These are phyloP conservation scores for Vaccinium macrocarpon DNA, from an alignment of 148 eudicot genomes.

Conservation along the genomic window DNA sequence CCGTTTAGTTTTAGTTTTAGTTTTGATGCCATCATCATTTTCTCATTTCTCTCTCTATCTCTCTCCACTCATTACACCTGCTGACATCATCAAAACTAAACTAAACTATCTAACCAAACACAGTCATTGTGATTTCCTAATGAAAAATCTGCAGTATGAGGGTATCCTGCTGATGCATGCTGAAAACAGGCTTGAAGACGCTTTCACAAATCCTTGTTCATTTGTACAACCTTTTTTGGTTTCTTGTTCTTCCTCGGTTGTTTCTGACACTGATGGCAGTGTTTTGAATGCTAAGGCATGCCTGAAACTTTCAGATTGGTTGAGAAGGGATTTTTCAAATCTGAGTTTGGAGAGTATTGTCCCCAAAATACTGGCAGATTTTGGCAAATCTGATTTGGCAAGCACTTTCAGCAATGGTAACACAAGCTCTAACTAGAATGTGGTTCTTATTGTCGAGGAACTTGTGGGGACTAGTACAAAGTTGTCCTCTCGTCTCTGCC, in stretches of 20 bases:
- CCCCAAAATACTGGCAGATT: conserved; percentile 44
- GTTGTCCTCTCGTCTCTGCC: conserved; percentile 76
- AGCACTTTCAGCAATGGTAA: conserved; percentile 25
- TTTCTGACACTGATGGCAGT: conserved; percentile 40
- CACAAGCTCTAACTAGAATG: conserved; percentile 31
- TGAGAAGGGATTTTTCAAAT: conserved; percentile 48
- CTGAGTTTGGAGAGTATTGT: conserved; percentile 43
- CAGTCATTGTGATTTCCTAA: conserved; percentile 36
- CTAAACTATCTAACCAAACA: too few relatives aligned
- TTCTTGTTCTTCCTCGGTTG: conserved; percentile 37
- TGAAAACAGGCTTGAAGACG: conserved; percentile 72
- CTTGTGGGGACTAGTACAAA: conserved; percentile 68
- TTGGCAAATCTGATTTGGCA: conserved; percentile 31
- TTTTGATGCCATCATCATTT: too few relatives aligned
- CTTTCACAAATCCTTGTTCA: conserved; percentile 70
- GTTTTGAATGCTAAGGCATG: conserved; percentile 86
- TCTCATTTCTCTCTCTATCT: too few relatives aligned
- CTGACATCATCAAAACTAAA: too few relatives aligned
- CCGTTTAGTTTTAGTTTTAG: too few relatives aligned
- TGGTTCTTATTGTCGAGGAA: conserved; percentile 55
- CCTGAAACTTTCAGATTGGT: conserved; percentile 79
- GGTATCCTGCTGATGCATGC: conserved; percentile 75
- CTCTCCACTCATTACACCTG: too few relatives aligned
- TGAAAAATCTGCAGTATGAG: conserved; percentile 59
- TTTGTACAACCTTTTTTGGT: conserved; percentile 59